A percentile compares a stretch with the other conserved stretches of the same genome.
Conservation (phyloP, 75 land plant genomes). For the Chamaecyparis obtusa region DNA sequence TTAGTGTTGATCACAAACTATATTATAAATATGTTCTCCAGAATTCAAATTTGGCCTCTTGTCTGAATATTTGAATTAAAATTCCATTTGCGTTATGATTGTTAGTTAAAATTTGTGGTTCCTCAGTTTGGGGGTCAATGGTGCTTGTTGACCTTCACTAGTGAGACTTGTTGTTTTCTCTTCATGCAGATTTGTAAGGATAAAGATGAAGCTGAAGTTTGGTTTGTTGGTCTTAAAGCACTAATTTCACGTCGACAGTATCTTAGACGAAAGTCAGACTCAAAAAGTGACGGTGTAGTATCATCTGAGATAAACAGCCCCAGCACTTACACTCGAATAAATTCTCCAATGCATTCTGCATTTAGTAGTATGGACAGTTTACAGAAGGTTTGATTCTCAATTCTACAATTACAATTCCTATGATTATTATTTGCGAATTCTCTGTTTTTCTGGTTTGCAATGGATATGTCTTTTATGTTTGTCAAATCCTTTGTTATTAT, state of each 20-base stretch:
- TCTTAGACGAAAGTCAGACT: conserved; percentile 48
- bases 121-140: not conserved
- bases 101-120: not conserved
- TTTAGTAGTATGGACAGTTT: conserved; percentile 45
- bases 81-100: not conserved
- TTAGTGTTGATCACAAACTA: not conserved
- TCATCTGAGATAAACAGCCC: conserved; percentile 63
- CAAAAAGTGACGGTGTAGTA: conserved; percentile 41
- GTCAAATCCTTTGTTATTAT: not conserved
- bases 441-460: not conserved
- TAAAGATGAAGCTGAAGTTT: conserved; percentile 97
- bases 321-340: conserved; percentile 33
- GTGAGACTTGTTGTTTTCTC: not conserved
- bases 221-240: conserved; percentile 93
- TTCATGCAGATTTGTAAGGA: conserved; percentile 89
- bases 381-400: conserved; percentile 42
- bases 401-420: conserved; percentile 9
- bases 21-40: not conserved
- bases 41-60: not conserved
- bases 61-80: not conserved
- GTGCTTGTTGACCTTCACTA: not conserved
- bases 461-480: not conserved
- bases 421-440: not conserved
- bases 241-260: conserved; percentile 62
- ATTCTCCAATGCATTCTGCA: conserved; percentile 42